Base-by-base conservation (phyloP, 257 asterid genomes). In the Lithospermum erythrorhizon region DNA sequence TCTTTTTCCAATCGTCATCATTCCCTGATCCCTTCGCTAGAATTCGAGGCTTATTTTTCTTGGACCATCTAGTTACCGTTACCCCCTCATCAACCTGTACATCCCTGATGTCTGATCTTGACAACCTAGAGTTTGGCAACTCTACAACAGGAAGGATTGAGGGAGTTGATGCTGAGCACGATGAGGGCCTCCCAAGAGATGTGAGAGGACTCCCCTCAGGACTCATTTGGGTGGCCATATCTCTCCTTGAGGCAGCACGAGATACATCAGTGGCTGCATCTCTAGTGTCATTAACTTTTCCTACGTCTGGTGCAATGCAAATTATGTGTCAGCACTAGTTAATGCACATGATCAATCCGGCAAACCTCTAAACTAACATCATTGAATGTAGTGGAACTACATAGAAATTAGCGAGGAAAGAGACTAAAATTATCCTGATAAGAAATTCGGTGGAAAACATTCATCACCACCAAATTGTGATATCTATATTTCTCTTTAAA, bases 171-270 rank as follows among this genome's bases (percentile, higher is more conserved):
- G 79, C 74, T 35, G 88, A 79, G 73, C 80, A 78, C 11, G 91
- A 80, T 3, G 87, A 79, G 55, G 32, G 53, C 51, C 76, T 71
- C 52, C 73, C 51, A 0, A 87, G 81, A 22, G 97, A 84, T 51
- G 88, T 83, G 24, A 68, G 72, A 59, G 69, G 75, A 75, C 94
- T 83, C 66, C 81, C 80, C 73, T 79, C 85, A 0, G 99, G 99
- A 69, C 97, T 93, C 96, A 93, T 93, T 74, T 87, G 97, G 57
- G 99, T 87, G 2, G 95, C 96, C 96, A 93, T 87, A 70, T 93
- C 99, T 75, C 95, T 78, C 71, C 97, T 60, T 61, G 62, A 67
- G 29, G 61, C 53, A 35, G 52, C 64, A 22, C 61, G 52, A 5
- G 69, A 59, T 41, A 63, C 55, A n/a, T 5, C 55, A 48, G 55